phyloP scores from a whole-genome alignment of 2,329 filamentous ascomycete genomes.

The Diaporthe sp. region DNA sequence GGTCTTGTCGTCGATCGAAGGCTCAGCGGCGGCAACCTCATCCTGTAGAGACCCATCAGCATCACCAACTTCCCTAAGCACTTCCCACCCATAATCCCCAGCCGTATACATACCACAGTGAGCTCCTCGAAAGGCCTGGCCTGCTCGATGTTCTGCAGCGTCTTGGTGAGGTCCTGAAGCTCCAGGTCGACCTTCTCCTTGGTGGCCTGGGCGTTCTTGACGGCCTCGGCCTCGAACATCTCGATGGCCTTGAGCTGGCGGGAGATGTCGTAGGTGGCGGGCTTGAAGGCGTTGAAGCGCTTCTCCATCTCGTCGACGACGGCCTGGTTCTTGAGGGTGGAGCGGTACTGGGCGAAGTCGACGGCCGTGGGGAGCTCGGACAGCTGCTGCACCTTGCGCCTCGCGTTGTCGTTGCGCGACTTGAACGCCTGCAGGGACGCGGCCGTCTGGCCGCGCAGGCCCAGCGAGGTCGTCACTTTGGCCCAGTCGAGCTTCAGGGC shows the following conservation, averaged over 20 bases:
- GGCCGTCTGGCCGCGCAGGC: constrained; percentile 94
- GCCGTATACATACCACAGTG: constrained; percentile 82
- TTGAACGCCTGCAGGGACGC: constrained; percentile 95
- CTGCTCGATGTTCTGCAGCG: constrained; percentile 95
- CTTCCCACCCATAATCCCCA: constrained; percentile 31
- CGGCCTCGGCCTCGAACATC: constrained; percentile 94
- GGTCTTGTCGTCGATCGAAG: constrained; percentile 98
- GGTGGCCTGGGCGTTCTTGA: constrained; percentile 97
- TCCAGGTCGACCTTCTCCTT: constrained; percentile 97
- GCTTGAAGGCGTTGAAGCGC: constrained; percentile 92
- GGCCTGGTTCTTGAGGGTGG: constrained; percentile 93
- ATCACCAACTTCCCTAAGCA: constrained; percentile 28
- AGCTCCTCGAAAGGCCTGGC: constrained; percentile 96
- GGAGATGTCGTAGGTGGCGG: constrained; percentile 88
- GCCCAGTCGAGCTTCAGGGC: constrained; percentile 99
- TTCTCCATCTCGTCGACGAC: constrained; percentile 97
- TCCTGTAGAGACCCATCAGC: constrained; percentile 68
- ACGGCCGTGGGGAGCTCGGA: constrained; percentile 86
- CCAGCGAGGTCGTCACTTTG: constrained; percentile 93
- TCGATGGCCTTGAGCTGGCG: constrained; percentile 99
- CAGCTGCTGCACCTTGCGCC: constrained; percentile 89
- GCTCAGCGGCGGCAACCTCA: constrained; percentile 92
- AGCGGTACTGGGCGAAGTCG: constrained; percentile 95
- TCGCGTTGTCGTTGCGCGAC: constrained; percentile 99
- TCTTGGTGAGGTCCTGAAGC: constrained; percentile 92